phyloP scores from a whole-genome alignment of 768 basidiomycete species.

The Cystobasidium tubakii region DNA sequence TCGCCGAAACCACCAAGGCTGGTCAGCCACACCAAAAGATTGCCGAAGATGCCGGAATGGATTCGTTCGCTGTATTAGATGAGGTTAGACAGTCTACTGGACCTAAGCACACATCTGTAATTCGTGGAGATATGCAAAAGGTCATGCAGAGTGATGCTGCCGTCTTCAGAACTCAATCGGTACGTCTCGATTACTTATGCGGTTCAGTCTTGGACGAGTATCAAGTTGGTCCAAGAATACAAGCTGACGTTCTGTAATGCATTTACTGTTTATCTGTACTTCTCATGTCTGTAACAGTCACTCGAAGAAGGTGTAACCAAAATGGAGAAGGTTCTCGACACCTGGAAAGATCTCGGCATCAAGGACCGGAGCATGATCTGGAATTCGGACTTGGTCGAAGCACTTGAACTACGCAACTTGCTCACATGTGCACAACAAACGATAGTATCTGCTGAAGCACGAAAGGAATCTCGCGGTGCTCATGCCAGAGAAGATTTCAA shows the following conservation, averaged over 20 bases:
- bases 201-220: not conserved
- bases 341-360: slow-evolving; percentile 83
- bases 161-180: slow-evolving; percentile 66
- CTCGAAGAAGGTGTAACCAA: slow-evolving; percentile 89
- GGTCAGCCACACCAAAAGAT: slow-evolving; percentile 86
- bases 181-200: not conserved
- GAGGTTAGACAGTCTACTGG: slow-evolving; percentile 77
- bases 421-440: slow-evolving; percentile 94
- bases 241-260: slow-evolving; percentile 60
- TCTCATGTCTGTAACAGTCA: slow-evolving; percentile 51
- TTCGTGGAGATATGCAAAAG: slow-evolving; percentile 95
- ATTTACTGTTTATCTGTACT: not conserved
- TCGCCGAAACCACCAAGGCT: slow-evolving; percentile 79
- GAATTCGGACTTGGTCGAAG: slow-evolving; percentile 98
- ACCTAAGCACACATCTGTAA: slow-evolving; percentile 75
- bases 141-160: slow-evolving; percentile 90
- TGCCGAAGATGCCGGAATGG: slow-evolving; percentile 74
- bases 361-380: slow-evolving; percentile 99
- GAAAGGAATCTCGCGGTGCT: slow-evolving; percentile 95
- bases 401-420: slow-evolving; percentile 90
- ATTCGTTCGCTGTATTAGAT: slow-evolving; percentile 80
- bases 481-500: slow-evolving; percentile 97
- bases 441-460: slow-evolving; percentile 64
- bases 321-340: slow-evolving; percentile 76
- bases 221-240: not conserved